Percentiles rank a stretch among this genome's conserved stretches.
Evolutionary conservation across 306 rosid species (phyloP).

Genomic region (Citrullus amarus): DNA sequence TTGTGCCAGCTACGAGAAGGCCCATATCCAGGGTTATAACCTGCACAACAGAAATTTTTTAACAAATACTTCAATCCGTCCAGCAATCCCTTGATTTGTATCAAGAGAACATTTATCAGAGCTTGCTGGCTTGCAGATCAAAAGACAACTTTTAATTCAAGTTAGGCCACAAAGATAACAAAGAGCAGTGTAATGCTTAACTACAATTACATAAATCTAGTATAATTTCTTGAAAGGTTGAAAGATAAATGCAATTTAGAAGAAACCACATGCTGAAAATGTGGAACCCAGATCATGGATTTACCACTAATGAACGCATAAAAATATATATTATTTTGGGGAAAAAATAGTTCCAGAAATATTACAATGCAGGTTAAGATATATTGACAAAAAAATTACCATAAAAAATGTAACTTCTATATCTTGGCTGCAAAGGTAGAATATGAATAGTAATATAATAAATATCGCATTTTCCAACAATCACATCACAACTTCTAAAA

Average conservation of each 20-base stretch:
- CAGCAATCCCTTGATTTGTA: neutral
- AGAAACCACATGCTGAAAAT: neutral
- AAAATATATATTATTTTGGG: neutral
- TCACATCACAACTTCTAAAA: neutral
- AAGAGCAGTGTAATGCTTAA: neutral
- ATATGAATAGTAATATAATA: neutral
- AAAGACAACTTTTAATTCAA: neutral
- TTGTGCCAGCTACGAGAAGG: conserved; percentile 93
- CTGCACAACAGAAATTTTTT: conserved; percentile 21
- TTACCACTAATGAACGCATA: neutral
- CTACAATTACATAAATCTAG: neutral
- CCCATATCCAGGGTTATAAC: conserved; percentile 98
- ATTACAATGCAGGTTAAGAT: neutral
- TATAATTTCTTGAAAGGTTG: neutral
- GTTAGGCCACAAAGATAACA: neutral
- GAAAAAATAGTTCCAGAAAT: neutral
- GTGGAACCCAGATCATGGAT: neutral
- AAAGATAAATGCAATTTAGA: neutral
- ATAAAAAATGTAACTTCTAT: neutral
- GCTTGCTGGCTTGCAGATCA: neutral
- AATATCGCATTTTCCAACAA: neutral
- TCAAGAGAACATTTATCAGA: neutral
- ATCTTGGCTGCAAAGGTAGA: neutral
- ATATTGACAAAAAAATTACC: neutral
- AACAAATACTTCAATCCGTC: neutral